phyloP scores from a whole-genome alignment of 2,329 filamentous ascomycete genomes.

The Pestalotiopsis sp. region DNA sequence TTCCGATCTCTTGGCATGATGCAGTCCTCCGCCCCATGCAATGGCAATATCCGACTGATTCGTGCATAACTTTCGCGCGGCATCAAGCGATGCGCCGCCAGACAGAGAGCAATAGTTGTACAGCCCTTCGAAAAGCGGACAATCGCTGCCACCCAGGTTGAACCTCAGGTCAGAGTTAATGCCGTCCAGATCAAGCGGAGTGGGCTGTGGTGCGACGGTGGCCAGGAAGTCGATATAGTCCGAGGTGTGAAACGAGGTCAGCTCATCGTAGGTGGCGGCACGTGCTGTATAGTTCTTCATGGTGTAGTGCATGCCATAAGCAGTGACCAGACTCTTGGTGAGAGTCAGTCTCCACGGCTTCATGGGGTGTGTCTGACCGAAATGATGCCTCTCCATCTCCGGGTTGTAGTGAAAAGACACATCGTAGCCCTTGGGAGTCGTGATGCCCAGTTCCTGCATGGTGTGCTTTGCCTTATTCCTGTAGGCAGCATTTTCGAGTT shows the following conservation, averaged over 20 bases:
- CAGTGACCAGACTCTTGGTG: slow-evolving; percentile 91
- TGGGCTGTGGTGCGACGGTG: slow-evolving; percentile 66
- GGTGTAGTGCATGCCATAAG: slow-evolving; percentile 92
- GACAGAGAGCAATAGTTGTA: slow-evolving; percentile 96
- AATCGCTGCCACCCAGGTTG: slow-evolving; percentile 89
- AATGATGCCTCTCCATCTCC: slow-evolving; percentile 94
- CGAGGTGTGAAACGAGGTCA: slow-evolving; percentile 81
- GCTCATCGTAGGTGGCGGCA: slow-evolving; percentile 82
- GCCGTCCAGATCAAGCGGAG: slow-evolving; percentile 66
- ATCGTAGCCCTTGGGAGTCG: slow-evolving; percentile 79
- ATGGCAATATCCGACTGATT: slow-evolving; percentile 93
- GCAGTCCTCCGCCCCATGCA: slow-evolving; percentile 94
- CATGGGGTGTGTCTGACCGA: slow-evolving; percentile 97
- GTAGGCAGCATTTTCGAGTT: slow-evolving; percentile 58
- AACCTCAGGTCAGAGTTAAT: slow-evolving; percentile 68
- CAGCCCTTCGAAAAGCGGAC: slow-evolving; percentile 92
- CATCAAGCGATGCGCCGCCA: slow-evolving; percentile 86
- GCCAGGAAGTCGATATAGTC: slow-evolving; percentile 92
- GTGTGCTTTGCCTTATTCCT: slow-evolving; percentile 59
- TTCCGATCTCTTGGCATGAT: slow-evolving; percentile 93
- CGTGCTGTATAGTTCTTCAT: slow-evolving; percentile 94
- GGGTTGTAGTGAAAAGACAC: slow-evolving; percentile 97
- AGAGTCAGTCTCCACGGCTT: slow-evolving; percentile 97
- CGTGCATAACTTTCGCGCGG: slow-evolving; percentile 84
- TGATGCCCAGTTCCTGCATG: slow-evolving; percentile 68